Conservation (phyloP, 805 yeast species). For the Naumovozyma baii region DNA sequence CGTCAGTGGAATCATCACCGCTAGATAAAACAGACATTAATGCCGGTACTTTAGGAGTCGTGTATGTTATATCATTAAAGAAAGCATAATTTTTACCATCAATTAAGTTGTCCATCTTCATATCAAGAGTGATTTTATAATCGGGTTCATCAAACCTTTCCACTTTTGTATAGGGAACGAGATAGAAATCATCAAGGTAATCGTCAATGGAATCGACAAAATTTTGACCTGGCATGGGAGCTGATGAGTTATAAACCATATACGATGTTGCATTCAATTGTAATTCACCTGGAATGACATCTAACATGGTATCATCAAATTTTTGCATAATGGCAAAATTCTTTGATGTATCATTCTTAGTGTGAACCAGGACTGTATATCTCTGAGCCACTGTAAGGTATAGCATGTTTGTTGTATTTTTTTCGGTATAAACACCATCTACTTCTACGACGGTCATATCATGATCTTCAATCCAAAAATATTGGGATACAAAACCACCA, state of each 20-base stretch:
- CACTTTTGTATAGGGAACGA: constrained; percentile 52
- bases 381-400: constrained; percentile 91
- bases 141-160: constrained; percentile 60
- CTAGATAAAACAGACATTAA: constrained; percentile 70
- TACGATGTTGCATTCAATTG: constrained; percentile 65
- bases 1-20: constrained; percentile 47
- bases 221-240: constrained; percentile 31
- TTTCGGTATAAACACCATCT: constrained; percentile 83
- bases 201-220: constrained; percentile 40
- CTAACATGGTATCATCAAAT: constrained; percentile 78
- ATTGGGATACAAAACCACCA: constrained; percentile 90
- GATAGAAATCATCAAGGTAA: constrained; percentile 67
- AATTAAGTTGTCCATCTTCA: constrained; percentile 72
- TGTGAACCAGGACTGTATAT: constrained; percentile 66
- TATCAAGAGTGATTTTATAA: constrained; percentile 56
- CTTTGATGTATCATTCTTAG: constrained; percentile 51
- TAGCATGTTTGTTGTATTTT: constrained; percentile 55
- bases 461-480: constrained; percentile 82
- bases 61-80: constrained; percentile 78
- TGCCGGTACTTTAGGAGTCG: constrained; percentile 77
- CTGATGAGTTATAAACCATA: constrained; percentile 47
- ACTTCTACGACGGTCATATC: constrained; percentile 78
- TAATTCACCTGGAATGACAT: constrained; percentile 55
- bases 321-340: constrained; percentile 79
- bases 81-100: constrained; percentile 94